These are phyloP conservation scores for Carex parvula DNA, from an alignment of 176 grass and related monocot species.

Conservation along the genomic window DNA sequence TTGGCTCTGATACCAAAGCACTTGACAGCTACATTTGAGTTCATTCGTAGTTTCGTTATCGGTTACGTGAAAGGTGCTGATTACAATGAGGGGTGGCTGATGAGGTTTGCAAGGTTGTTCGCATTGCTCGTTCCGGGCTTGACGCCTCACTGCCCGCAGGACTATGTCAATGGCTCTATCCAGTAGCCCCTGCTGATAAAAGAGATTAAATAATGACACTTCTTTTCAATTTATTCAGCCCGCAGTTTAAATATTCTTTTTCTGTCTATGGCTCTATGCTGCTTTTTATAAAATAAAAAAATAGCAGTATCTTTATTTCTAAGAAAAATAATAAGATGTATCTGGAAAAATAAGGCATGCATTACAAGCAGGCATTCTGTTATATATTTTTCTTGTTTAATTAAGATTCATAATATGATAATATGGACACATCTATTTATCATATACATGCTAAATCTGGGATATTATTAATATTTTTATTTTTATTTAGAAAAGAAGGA, in stretches of 20 bases:
- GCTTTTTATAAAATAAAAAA: neutral
- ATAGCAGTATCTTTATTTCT: neutral
- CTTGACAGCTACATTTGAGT: slow-evolving; percentile 56
- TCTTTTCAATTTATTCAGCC: neutral
- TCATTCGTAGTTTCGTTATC: slow-evolving; percentile 46
- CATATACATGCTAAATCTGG: too few species aligned
- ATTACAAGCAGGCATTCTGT: neutral
- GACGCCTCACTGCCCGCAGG: slow-evolving; percentile 54
- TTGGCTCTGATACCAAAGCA: slow-evolving; percentile 48
- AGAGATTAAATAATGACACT: neutral
- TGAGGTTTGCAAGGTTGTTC: slow-evolving; percentile 27
- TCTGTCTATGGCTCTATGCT: neutral
- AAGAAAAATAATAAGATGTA: neutral
- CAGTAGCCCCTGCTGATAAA: neutral
- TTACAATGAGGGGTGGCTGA: slow-evolving; percentile 57
- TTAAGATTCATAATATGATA: neutral
- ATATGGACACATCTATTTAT: too few species aligned
- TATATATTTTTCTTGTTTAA: neutral
- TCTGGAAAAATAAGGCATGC: neutral
- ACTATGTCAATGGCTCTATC: slow-evolving; percentile 71
- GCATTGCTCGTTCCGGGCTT: slow-evolving; percentile 59
- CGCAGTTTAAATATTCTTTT: neutral
- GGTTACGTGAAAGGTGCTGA: slow-evolving; percentile 33
- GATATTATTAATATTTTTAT: too few species aligned
- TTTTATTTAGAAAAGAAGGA: too few species aligned